These are phyloP conservation scores for Persicaria maculosa DNA, from an alignment of 148 eudicot species.

Conservation along the genomic window DNA sequence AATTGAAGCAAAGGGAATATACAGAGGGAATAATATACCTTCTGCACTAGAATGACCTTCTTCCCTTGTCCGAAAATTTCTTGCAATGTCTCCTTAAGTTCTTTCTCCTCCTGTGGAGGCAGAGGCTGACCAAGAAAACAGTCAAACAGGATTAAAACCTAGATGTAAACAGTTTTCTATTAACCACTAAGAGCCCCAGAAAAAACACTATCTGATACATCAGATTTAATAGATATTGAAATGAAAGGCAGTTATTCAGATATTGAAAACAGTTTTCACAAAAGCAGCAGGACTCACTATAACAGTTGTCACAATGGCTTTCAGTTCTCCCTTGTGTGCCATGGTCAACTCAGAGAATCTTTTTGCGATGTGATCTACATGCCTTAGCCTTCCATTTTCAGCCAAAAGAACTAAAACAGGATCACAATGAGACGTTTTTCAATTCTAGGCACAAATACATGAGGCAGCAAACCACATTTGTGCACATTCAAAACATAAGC, in stretches of 20 bases:
- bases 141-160: not conserved
- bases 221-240: not conserved
- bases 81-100: slow-evolving; percentile 79
- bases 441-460: not conserved
- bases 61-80: slow-evolving; percentile 75
- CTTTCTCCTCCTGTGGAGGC: slow-evolving; percentile 79
- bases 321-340: slow-evolving; percentile 88
- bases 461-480: not conserved
- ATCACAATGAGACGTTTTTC: not conserved
- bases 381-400: slow-evolving; percentile 69
- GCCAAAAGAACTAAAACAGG: slow-evolving; percentile 54
- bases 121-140: slow-evolving; percentile 47
- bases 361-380: slow-evolving; percentile 50
- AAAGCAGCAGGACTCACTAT: slow-evolving; percentile 49
- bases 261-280: not conserved
- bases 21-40: slow-evolving; percentile 29
- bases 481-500: not conserved
- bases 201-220: not conserved
- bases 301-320: slow-evolving; percentile 70
- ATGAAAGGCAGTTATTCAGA: not conserved
- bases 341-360: slow-evolving; percentile 71
- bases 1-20: not conserved
- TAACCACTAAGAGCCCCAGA: not conserved
- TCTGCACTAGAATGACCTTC: slow-evolving; percentile 69
- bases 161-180: not conserved